Evolutionary conservation across 306 rosid species (phyloP), one percentile per base, ranked within the genome.

Genomic region (Quercus engelmannii): DNA sequence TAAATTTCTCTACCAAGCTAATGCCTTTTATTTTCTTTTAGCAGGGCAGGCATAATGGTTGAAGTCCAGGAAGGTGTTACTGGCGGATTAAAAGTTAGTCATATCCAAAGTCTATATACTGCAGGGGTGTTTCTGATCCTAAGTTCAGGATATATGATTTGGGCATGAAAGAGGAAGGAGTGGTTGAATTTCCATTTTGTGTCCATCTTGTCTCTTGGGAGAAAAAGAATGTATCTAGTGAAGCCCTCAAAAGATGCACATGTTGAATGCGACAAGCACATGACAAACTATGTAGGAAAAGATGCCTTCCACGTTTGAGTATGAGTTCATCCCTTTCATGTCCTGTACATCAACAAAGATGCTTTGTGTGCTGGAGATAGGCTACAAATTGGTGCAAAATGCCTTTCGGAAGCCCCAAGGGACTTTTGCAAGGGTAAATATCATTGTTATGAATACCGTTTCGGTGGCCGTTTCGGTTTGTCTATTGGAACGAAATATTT

Each of bases 341-440:
- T 93, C 33, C 85, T 93, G 15, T 83, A 97, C 0, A 93, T 93
- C 73, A 92, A 93, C 78, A 93, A 93, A 7, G 89, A 93, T 93
- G 98, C 91, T 93, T 49, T 97, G 3, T 92, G 98, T 57, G 98
- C 98, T 26, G 97, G 98, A 2, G 94, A 94, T 79, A 87, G 97
- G 94, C 91, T 91, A 33, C 97, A 93, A 83, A 93, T 95, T 0
- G 98, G 98, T 0, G 96, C 89, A 97, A 14, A 96, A 96, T 1
- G 97, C 98, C 19, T 94, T 94, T 55, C 92, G 98, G 25, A 94
- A 94, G 54, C 97, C 98, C 4, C 92, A 35, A 1, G 98, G 97
- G 55, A 88, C 91, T 12, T 93, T 97, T 23, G 97, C 98, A 0
- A 83, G 98, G 82, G 97, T 93, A 2, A 85, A 19, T 23, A 93